Evolutionary conservation across 2,329 filamentous ascomycete species (phyloP).

Genomic region (Fonsecaea nubica): DNA sequence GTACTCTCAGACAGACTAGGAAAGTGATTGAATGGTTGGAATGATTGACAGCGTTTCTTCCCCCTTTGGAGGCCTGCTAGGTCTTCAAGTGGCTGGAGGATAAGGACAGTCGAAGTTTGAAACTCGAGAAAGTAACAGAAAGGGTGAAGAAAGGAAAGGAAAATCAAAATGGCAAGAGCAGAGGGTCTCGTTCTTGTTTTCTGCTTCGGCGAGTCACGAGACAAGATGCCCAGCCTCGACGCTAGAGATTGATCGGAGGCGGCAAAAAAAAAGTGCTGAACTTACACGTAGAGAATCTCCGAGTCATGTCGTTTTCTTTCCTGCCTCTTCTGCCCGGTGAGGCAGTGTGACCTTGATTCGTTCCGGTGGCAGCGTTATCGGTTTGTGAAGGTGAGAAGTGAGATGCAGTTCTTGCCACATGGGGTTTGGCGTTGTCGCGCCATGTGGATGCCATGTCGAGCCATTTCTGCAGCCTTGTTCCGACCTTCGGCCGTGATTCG

Average conservation of each 20-base stretch:
- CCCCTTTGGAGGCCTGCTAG: not conserved
- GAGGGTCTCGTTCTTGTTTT: constrained; percentile 1
- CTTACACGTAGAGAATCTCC: not conserved
- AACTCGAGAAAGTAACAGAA: not conserved
- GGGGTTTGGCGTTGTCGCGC: not conserved
- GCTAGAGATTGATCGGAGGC: constrained; percentile 5
- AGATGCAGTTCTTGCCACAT: not conserved
- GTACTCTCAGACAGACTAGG: not conserved
- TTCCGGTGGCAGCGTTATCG: not conserved
- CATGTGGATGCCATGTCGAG: constrained; percentile 2
- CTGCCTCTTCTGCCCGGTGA: constrained; percentile 2
- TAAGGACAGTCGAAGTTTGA: not conserved
- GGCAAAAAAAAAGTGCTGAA: not conserved
- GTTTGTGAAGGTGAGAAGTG: not conserved
- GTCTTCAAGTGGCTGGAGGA: not conserved
- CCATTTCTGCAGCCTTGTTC: constrained; percentile 1
- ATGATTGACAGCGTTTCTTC: not conserved
- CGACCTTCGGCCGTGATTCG: constrained; percentile 5
- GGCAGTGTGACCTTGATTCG: not conserved
- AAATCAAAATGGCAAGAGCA: not conserved
- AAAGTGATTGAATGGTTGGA: not conserved
- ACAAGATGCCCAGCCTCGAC: constrained; percentile 2
- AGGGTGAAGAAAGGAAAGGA: not conserved
- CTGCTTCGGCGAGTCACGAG: constrained; percentile 5
- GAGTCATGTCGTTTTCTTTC: not conserved